phyloP scores from a whole-genome alignment of 768 basidiomycete genomes.

The Trichaptum fuscoviolaceum region DNA sequence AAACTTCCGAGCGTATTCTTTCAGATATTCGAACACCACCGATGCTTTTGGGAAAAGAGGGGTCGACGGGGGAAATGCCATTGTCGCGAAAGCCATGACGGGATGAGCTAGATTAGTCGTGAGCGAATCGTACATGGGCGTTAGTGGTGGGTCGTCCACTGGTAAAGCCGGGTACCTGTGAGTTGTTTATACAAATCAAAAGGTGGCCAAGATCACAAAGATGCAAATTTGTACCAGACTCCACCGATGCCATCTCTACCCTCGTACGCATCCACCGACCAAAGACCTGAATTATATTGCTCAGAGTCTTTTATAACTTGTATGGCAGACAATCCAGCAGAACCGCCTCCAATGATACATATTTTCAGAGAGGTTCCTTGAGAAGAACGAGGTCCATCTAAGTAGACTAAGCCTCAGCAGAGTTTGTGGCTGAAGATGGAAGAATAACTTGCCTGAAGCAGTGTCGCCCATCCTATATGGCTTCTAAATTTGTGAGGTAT shows the following conservation, averaged over 20 bases:
- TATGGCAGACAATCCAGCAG: conserved; percentile 67
- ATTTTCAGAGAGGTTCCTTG: conserved; percentile 30
- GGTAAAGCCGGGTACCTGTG: conserved; percentile 52
- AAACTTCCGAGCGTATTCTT: conserved; percentile 59
- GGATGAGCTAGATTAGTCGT: conserved; percentile 80
- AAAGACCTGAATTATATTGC: conserved; percentile 51
- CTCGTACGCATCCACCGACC: conserved; percentile 62
- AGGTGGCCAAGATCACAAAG: conserved; percentile 13
- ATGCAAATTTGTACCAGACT: conserved; percentile 48
- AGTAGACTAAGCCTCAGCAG: too few species aligned
- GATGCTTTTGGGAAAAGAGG: conserved; percentile 61
- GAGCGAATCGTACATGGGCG: conserved; percentile 73
- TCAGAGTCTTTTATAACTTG: conserved; percentile 57
- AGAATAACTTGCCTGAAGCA: too few species aligned
- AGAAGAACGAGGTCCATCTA: too few species aligned
- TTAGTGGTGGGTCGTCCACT: conserved; percentile 48
- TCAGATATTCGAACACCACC: conserved; percentile 61
- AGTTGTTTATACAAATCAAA: background rate
- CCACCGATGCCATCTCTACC: conserved; percentile 67
- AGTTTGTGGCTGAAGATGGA: too few species aligned
- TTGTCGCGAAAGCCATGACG: conserved; percentile 62
- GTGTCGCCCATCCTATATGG: too few species aligned
- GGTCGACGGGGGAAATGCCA: conserved; percentile 66
- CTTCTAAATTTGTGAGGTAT: too few species aligned
- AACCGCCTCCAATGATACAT: conserved; percentile 71